Evolutionary conservation across 2,329 filamentous ascomycete species (phyloP).

Genomic region (Ceratocystis papillata): DNA sequence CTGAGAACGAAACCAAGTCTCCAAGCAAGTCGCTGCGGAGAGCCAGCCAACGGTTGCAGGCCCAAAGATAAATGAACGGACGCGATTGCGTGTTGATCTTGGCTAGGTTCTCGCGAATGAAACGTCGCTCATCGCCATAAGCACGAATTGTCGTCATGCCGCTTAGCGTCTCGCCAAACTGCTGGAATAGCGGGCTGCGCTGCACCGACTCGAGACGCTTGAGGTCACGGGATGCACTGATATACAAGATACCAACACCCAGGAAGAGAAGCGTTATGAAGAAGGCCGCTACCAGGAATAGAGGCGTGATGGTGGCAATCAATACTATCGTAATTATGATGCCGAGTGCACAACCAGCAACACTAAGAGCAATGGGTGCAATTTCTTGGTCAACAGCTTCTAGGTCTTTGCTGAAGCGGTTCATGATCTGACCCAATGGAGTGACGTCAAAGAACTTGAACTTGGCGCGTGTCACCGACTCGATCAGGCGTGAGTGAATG

Average conservation of each 20-base stretch:
- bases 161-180: constrained; percentile 89
- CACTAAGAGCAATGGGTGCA: constrained; percentile 74
- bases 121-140: constrained; percentile 86
- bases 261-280: constrained; percentile 80
- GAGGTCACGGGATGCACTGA: constrained; percentile 84
- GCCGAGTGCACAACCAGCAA: constrained; percentile 52
- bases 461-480: constrained; percentile 71
- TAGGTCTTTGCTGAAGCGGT: constrained; percentile 95
- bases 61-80: constrained; percentile 94
- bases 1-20: constrained; percentile 85
- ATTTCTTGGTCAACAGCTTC: constrained; percentile 94
- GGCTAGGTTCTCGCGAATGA: constrained; percentile 79
- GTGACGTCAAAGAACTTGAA: constrained; percentile 98
- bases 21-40: constrained; percentile 85
- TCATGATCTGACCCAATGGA: constrained; percentile 91
- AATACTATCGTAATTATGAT: constrained; percentile 77
- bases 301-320: constrained; percentile 80
- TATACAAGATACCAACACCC: constrained; percentile 74
- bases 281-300: constrained; percentile 73
- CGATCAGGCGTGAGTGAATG: constrained; percentile 69
- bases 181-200: constrained; percentile 89
- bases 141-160: constrained; percentile 95
- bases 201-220: constrained; percentile 93
- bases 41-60: constrained; percentile 89
- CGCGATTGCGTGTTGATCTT: constrained; percentile 85